Conservation (phyloP, 2,329 filamentous ascomycete species). For the Diaporthe eres region DNA sequence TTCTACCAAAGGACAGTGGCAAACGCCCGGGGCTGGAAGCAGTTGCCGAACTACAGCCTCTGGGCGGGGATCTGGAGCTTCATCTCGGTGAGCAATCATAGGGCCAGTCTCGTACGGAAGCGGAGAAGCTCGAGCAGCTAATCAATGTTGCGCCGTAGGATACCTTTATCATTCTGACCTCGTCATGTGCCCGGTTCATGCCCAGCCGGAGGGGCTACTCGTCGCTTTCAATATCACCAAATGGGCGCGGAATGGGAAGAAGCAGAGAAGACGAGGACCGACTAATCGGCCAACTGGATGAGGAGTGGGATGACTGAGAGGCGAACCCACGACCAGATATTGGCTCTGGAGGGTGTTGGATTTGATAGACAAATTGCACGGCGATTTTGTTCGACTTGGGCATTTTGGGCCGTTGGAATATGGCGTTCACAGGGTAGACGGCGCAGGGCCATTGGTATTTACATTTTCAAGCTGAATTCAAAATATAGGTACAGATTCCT, state of each 20-base stretch:
- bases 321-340: not conserved
- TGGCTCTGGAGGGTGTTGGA: not conserved
- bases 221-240: conserved; percentile 70
- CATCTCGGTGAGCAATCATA: conserved; percentile 73
- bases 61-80: conserved; percentile 93
- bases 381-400: conserved; percentile 1
- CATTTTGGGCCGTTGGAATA: conserved; percentile 21
- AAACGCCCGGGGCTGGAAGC: conserved; percentile 94
- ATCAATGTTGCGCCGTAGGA: conserved; percentile 59
- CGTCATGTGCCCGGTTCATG: conserved; percentile 77
- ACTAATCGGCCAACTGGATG: conserved; percentile 94
- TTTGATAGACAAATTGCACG: conserved; percentile 15
- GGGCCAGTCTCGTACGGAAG: not conserved
- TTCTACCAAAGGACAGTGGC: conserved; percentile 96
- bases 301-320: conserved; percentile 90
- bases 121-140: conserved; percentile 31
- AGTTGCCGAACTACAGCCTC: conserved; percentile 92
- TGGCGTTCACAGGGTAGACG: conserved; percentile 38
- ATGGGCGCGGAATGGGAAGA: conserved; percentile 57
- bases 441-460: conserved; percentile 22
- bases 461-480: conserved; percentile 24
- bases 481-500: conserved; percentile 13
- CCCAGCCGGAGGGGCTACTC: conserved; percentile 78
- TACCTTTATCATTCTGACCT: conserved; percentile 76
- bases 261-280: conserved; percentile 88